Conservation (phyloP, 768 basidiomycete genomes). For the Boletus reticuloceps region DNA sequence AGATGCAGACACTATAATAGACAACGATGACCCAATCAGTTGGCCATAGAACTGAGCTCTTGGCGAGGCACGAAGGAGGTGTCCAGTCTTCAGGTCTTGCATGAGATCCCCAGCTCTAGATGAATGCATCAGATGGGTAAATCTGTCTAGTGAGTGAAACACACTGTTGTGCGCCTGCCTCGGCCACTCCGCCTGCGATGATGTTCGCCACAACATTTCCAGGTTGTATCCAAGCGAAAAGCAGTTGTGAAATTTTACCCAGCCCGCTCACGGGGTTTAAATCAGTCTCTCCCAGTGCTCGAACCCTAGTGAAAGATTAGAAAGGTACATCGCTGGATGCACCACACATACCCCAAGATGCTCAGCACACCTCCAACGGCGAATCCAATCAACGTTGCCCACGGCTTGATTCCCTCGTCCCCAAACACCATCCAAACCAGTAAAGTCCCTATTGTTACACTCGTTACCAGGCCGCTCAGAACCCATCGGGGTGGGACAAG, state of each 20-base stretch:
- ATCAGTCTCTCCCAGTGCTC: conserved; percentile 95
- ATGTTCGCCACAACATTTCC: conserved; percentile 97
- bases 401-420: conserved; percentile 86
- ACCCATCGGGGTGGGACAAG: conserved; percentile 86
- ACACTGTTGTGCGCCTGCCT: conserved; percentile 91
- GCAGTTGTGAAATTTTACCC: conserved; percentile 91
- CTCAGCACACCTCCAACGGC: conserved; percentile 80
- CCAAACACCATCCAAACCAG: conserved; percentile 92
- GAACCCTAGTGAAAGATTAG: conserved; percentile 53
- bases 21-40: conserved; percentile 84
- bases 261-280: conserved; percentile 89
- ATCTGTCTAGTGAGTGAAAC: conserved; percentile 17
- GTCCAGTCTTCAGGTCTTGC: conserved; percentile 98
- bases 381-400: conserved; percentile 90
- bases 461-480: conserved; percentile 55
- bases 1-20: conserved; percentile 84
- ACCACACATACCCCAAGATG: conserved; percentile 69
- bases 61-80: conserved; percentile 88
- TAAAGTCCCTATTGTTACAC: conserved; percentile 66
- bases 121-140: conserved; percentile 1
- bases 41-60: conserved; percentile 94
- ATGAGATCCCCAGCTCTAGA: conserved; percentile 91
- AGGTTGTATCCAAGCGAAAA: conserved; percentile 93
- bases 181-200: conserved; percentile 94
- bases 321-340: not conserved